Percentiles rank a stretch among this genome's conserved stretches.
These are phyloP conservation scores for Porcisia hertigi DNA, from an alignment of 208 protist species.

Conservation along the genomic window DNA sequence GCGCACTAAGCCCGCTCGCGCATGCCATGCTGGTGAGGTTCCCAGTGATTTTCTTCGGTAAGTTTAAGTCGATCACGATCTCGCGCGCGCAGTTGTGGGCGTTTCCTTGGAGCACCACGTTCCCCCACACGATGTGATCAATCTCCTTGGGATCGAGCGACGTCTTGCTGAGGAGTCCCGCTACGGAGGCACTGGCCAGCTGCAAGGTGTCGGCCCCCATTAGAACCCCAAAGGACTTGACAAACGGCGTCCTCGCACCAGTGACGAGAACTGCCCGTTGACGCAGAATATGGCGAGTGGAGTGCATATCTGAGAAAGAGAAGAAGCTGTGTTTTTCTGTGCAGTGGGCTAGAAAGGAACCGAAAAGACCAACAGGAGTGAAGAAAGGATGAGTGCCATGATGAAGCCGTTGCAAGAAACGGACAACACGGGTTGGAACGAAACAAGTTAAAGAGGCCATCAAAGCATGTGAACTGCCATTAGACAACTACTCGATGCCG, in stretches of 20 bases:
- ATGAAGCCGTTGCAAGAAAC: background rate
- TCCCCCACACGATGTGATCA: constrained; percentile 89
- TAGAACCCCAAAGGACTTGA: constrained; percentile 72
- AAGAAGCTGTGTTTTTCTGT: background rate
- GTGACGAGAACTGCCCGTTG: constrained; percentile 64
- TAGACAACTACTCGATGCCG: background rate
- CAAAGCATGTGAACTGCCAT: background rate
- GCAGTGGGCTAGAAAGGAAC: background rate
- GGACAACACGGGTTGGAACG: background rate
- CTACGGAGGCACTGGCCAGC: constrained; percentile 63
- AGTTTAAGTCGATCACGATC: constrained; percentile 84
- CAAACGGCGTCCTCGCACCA: constrained; percentile 73
- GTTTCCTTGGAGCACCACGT: constrained; percentile 81
- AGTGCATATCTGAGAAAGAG: constrained; percentile 25
- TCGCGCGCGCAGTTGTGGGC: constrained; percentile 83
- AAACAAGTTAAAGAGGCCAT: background rate
- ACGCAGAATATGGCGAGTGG: constrained; percentile 24
- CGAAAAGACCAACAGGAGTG: background rate
- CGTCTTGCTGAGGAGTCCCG: constrained; percentile 68
- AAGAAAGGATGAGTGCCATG: background rate
- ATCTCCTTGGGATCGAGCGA: constrained; percentile 74
- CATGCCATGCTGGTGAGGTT: constrained; percentile 86
- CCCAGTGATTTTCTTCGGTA: constrained; percentile 69
- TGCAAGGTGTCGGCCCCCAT: constrained; percentile 65
- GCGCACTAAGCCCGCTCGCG: constrained; percentile 74